These are phyloP conservation scores for Alternaria arborescens DNA, from an alignment of 2,329 filamentous ascomycete genomes.

Conservation along the genomic window DNA sequence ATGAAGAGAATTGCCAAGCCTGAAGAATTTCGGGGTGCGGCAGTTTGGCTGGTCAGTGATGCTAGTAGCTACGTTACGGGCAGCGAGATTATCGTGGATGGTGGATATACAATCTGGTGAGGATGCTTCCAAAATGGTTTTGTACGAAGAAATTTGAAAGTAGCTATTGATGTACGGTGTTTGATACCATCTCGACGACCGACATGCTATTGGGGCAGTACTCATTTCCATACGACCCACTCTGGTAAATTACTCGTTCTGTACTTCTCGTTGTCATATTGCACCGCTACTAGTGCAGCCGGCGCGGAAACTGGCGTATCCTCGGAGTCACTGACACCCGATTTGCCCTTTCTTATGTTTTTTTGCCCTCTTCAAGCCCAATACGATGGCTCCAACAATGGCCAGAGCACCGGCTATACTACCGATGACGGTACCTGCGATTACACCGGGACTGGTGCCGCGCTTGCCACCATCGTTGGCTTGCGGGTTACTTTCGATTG, in stretches of 20 bases:
- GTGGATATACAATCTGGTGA: conserved; percentile 55
- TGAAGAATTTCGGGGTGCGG: conserved; percentile 50
- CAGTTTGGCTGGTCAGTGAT: conserved; percentile 28
- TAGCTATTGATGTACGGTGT: neutral
- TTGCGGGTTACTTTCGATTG: too few species aligned
- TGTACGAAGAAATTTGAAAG: neutral
- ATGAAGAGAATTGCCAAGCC: conserved; percentile 51
- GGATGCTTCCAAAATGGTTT: neutral
- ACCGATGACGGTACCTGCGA: too few species aligned
- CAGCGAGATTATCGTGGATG: conserved; percentile 61
- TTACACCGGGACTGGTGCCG: too few species aligned
- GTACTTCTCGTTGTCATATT: neutral
- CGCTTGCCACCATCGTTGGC: too few species aligned
- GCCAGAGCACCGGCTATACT: too few species aligned
- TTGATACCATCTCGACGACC: neutral
- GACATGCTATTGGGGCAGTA: too few species aligned
- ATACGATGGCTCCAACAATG: too few species aligned
- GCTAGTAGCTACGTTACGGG: conserved; percentile 74
- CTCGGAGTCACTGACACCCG: neutral
- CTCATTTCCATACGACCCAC: neutral
- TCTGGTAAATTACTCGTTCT: neutral
- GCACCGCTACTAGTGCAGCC: neutral
- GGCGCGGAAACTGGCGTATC: neutral
- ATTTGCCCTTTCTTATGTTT: neutral
- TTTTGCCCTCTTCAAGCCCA: too few species aligned